A percentile compares a stretch with the other conserved stretches of the same genome.
These are phyloP conservation scores for Phialemoniopsis sp. DNA, from an alignment of 2,329 filamentous ascomycete species.

Conservation along the genomic window DNA sequence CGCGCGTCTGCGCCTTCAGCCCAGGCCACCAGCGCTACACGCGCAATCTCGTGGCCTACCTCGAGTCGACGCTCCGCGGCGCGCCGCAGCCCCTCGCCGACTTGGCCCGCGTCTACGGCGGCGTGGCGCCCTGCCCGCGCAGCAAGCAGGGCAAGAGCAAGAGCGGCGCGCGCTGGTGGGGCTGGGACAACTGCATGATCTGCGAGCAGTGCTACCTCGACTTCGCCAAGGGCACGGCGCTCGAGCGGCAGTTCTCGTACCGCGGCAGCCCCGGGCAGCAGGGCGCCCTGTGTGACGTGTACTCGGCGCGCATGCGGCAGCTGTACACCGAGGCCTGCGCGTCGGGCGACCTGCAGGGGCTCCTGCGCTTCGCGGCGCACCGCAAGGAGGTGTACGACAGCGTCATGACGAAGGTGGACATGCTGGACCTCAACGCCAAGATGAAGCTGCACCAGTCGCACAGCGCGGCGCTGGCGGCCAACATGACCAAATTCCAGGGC, in stretches of 20 bases:
- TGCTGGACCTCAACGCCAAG: too few relatives aligned
- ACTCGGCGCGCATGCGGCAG: too few relatives aligned
- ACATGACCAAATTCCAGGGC: too few relatives aligned
- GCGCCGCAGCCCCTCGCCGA: constrained; percentile 47
- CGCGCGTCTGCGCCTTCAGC: not conserved
- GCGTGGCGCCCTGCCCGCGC: constrained; percentile 24
- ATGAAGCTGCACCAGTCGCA: too few relatives aligned
- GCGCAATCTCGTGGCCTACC: not conserved
- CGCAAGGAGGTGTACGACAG: too few relatives aligned
- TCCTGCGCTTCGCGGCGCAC: too few relatives aligned
- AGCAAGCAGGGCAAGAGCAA: not conserved
- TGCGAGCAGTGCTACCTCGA: not conserved
- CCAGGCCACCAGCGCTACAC: not conserved
- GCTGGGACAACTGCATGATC: not conserved
- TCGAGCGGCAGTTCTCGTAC: too few relatives aligned
- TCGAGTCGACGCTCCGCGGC: constrained; percentile 45
- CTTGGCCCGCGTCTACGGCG: constrained; percentile 52
- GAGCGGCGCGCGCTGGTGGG: not conserved
- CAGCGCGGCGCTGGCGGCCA: too few relatives aligned
- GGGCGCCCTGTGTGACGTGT: not conserved
- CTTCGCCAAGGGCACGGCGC: not conserved
- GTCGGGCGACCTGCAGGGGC: too few relatives aligned
- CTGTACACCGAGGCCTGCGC: too few relatives aligned
- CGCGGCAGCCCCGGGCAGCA: not conserved
- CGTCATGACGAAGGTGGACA: too few relatives aligned